Base-by-base conservation (phyloP, 1,284 basidiomycete species). In the Ganoderma sp. region DNA sequence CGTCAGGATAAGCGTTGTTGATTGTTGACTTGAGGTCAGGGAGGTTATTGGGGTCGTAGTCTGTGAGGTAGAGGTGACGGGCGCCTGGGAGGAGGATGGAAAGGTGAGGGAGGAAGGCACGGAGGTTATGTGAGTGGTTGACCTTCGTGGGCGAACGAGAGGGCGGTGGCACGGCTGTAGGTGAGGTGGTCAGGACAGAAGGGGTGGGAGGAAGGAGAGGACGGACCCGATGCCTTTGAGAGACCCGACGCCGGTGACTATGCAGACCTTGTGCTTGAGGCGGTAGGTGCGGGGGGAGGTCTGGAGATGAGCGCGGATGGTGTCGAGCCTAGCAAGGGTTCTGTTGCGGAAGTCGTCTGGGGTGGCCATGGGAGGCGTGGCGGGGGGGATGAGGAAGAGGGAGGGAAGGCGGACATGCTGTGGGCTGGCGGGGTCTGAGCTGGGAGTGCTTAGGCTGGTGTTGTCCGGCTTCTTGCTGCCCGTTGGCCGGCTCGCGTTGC, bases 181-280 rank as follows among this genome's bases (percentile, higher is more conserved):
- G 22, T 12, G 14, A 34, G n/a, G 22, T 34, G 52, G 22, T 42
- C 14, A 41, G 39, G 3, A n/a, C 39, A 59, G n/a, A 42, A 58
- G 65, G 65, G 69, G 67, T 65, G 65, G 61, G 61, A 52, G 32
- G 22, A 41, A 50, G 66, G 42, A 43, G 39, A 28, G 10, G 39
- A 60, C 68, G n/a, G 15, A 93, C 93, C 94, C 94, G 71, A 97
- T 96, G 34, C 95, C 95, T 75, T 90, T 90, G 72, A 92, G 76
- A 22, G 93, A 95, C 34, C 91, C 90, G 34, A 91, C 93, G 17
- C 96, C 96, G 0, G 96, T 98, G 71, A 98, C 87, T 72, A 98
- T 87, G 75, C 92, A 94, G n/a, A 97, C 94, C 80, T 96, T 97
- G 72, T 85, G 89, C 74, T 85, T 84, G 72, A 97, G 84, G 71